Evolutionary conservation across 768 basidiomycete genomes (phyloP), one percentile per base, ranked within the genome.

Genomic region (Mycena venus): DNA sequence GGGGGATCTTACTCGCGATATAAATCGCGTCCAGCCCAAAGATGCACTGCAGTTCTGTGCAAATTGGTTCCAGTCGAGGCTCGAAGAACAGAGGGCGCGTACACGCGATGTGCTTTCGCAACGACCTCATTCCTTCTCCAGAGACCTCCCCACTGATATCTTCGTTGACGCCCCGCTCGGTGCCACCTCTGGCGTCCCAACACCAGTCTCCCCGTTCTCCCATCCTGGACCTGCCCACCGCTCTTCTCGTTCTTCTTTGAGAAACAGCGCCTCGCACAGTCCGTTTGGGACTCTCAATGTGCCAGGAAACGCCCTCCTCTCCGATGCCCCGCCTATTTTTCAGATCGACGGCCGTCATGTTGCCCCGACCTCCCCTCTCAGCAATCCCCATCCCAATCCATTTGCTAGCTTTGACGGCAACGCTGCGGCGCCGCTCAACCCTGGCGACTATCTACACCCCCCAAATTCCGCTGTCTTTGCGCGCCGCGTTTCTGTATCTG

Each of bases 41-140:
- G 98, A 99, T 80, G 91, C 93, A 5, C 92, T 98, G 56, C 98
- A 99, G 84, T 96, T 94, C 83, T 95, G 94, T 79, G 92, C 97
- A 58, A 96, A 93, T 79, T 99, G 97, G 97, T 99, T 99, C 84
- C 95, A 97, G 82, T 89, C 90, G 74, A 91, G 95, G 68, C 88
- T 97, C 61, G 94, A 96, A 76, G 94, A 96, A 80, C 96, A 97
- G 80, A 89, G 96, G 68, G 88, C 90, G 53, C 90, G 93, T 75
- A 91, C 90, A 27, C 89, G 95, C 76, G 91, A 95, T 85, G 82
- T 89, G 38, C 88, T 94, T 31, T 82, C 90, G 2, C 90, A 88
- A 61, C 89, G 90, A 60, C 83, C 87, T 47, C 83, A 85, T 68
- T 88, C 91, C 11, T 82, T 88, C 27, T 85, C 87, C 36, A 83